Conservation (phyloP, 2,329 filamentous ascomycete species). For the Trichophyton equinum region DNA sequence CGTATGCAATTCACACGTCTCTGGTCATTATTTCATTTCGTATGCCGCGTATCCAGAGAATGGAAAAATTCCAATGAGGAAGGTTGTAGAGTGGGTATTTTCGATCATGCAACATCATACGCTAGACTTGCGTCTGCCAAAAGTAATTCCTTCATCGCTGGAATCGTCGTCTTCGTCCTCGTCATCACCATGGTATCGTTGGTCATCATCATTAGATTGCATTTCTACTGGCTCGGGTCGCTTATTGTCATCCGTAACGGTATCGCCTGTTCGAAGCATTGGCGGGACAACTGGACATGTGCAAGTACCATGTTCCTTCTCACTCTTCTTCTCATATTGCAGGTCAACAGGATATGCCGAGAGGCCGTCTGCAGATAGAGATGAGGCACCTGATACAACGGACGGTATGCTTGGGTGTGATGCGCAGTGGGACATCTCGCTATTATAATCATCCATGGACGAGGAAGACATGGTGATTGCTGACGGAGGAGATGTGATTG, state of each 20-base stretch:
- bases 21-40: neutral
- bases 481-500: constrained; percentile 27
- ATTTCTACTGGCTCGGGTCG: neutral
- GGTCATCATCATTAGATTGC: constrained; percentile 23
- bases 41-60: neutral
- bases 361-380: constrained; percentile 30
- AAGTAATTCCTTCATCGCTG: constrained; percentile 32
- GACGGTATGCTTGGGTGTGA: constrained; percentile 38
- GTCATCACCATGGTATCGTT: constrained; percentile 30
- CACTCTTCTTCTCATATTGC: constrained; percentile 19
- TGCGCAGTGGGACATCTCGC: constrained; percentile 36
- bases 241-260: constrained; percentile 21
- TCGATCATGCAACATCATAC: neutral
- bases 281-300: constrained; percentile 21
- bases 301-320: constrained; percentile 7
- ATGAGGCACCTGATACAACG: constrained; percentile 35
- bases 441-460: constrained; percentile 34
- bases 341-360: constrained; percentile 15
- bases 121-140: constrained; percentile 19
- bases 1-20: neutral
- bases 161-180: constrained; percentile 30
- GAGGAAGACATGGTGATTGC: constrained; percentile 36
- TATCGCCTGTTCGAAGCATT: constrained; percentile 32
- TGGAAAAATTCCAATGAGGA: neutral
- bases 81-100: too few species aligned